Percentiles rank a stretch among this genome's conserved stretches.
Conservation (phyloP, 2,329 filamentous ascomycete species). For the Colletotrichum coccodes region DNA sequence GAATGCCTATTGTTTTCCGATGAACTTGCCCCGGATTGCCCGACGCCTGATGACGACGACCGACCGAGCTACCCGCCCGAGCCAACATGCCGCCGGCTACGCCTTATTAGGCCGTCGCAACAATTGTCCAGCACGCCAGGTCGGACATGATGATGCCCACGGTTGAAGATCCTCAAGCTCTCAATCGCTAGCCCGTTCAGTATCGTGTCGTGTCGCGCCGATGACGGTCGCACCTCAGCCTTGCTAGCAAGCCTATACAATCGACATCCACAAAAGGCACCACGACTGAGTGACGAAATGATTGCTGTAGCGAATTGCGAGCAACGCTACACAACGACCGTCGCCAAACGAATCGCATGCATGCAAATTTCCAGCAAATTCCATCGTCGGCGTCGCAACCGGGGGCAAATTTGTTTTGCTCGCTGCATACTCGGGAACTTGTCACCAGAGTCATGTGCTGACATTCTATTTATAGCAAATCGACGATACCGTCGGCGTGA, state of each 20-base stretch:
- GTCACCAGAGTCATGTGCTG: constrained; percentile 32
- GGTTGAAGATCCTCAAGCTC: too few relatives aligned
- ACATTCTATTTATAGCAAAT: constrained; percentile 78
- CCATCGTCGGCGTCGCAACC: neutral
- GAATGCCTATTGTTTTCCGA: constrained; percentile 11
- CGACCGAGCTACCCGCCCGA: constrained; percentile 21
- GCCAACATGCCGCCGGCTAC: constrained; percentile 18
- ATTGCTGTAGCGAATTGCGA: too few relatives aligned
- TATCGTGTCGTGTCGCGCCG: neutral
- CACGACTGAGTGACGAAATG: neutral
- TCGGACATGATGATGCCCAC: neutral
- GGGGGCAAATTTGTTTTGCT: constrained; percentile 24
- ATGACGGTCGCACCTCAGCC: neutral
- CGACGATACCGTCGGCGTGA: constrained; percentile 92
- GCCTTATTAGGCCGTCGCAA: constrained; percentile 11
- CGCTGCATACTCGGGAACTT: neutral
- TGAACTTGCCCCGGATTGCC: constrained; percentile 8
- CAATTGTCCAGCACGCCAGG: neutral
- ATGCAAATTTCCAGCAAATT: neutral
- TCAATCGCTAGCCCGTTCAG: neutral
- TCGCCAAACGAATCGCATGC: neutral
- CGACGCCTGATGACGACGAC: constrained; percentile 28
- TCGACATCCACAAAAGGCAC: neutral
- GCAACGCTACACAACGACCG: neutral
- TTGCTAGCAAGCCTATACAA: neutral